Base-by-base conservation (phyloP, 2,329 filamentous ascomycete genomes). In the Fonsecaea erecta region DNA sequence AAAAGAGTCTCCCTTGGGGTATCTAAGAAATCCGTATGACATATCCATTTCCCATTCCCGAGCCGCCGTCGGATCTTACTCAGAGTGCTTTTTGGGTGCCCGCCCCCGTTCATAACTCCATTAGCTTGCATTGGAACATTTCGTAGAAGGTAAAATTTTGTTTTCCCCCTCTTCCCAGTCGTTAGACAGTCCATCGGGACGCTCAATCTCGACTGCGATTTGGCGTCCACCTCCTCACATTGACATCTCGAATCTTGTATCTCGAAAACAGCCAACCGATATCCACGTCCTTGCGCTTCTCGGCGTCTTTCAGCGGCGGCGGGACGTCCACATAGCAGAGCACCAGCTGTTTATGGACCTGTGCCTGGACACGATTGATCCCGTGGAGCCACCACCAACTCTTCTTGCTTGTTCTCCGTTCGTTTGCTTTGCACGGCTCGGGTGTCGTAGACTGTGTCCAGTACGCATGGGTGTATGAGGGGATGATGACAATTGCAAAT, bases 291-390 rank as follows among this genome's bases (percentile, higher is more conserved):
- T 70, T 60, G 18, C n/a, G n/a, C 2, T 74, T 73, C 11, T 77
- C 76, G 16, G 80, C 72, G 16, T 81, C 81, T 53, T 80, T 78
- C 16, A 82, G 73, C 1, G 91, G 90, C 2, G 89, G 84, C 1
- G 95, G 95, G 4, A 99, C 84, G 69, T 98, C 93, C 12, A 99
- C 93, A 74, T 97, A 99, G 46, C 91, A 89, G 34, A 99, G 76
- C 40, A 98, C 88, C 70, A 99, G 77, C 55, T 88, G 97, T 83
- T 99, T 99, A 75, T 90, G 87, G 4, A 96, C 95, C 72, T 96
- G 92, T 1, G 89, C 89, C 72, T 98, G 87, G 16, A 98, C 93
- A 8, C 95, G 87, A 70, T 97, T 96, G 52, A 96, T 85, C 52
- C 91, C 90, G 78, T 97, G 94, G 57, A 98, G 68, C 80, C 80